phyloP scores from a whole-genome alignment of 2,329 filamentous ascomycete species.

The Didymosphaeria variabile region DNA sequence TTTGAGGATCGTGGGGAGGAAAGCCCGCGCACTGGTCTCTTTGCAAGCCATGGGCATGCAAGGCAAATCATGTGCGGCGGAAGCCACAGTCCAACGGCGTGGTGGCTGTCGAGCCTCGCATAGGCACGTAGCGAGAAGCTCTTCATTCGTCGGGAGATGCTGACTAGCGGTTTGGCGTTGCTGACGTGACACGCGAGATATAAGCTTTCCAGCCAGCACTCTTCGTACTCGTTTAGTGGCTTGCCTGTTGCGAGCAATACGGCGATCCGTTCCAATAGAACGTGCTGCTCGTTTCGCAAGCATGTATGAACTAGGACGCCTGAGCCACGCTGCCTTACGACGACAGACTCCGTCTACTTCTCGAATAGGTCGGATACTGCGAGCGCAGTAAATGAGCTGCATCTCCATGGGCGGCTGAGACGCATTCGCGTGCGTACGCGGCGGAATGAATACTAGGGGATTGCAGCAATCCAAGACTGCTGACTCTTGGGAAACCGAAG shows the following conservation, averaged over 20 bases:
- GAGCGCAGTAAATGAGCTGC: neutral
- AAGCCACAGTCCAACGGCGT: neutral
- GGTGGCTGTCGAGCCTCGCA: constrained; percentile 2
- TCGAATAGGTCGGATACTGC: constrained; percentile 2
- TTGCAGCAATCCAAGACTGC: neutral
- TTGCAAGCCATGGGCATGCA: constrained; percentile 10
- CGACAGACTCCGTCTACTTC: constrained; percentile 23
- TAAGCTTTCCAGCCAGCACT: constrained; percentile 19
- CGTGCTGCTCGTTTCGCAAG: constrained; percentile 31
- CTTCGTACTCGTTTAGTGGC: constrained; percentile 15
- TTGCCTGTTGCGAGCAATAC: constrained; percentile 17
- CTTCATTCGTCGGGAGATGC: constrained; percentile 5
- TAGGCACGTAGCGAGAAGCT: neutral
- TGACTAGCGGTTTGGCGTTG: constrained; percentile 7
- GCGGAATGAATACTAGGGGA: constrained; percentile 6
- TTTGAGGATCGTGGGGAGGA: neutral
- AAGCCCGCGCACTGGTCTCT: constrained; percentile 2
- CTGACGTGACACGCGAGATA: constrained; percentile 26
- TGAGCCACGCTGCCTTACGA: constrained; percentile 45
- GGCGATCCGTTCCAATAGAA: constrained; percentile 2
- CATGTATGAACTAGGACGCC: constrained; percentile 30
- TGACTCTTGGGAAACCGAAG: neutral
- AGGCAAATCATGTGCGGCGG: neutral
- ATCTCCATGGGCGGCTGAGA: constrained; percentile 2
- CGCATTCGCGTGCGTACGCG: constrained; percentile 3